Conservation (phyloP, 78 protist species). For the Isochrysis galbana region DNA sequence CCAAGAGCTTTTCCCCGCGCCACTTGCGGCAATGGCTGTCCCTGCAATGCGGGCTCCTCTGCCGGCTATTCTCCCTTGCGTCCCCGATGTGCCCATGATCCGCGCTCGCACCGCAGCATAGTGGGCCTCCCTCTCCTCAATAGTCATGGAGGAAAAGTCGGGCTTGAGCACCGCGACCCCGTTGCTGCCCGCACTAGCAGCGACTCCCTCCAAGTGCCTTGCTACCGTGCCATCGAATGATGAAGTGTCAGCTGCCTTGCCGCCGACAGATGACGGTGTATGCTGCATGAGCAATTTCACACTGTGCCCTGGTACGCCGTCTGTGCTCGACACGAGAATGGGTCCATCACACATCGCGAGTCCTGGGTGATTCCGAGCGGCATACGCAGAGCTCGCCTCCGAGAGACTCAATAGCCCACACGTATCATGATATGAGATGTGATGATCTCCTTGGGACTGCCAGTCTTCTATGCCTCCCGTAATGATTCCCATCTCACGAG, state of each 20-base stretch:
- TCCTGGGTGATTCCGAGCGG: not conserved
- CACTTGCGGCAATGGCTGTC: too few species aligned
- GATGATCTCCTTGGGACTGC: not conserved
- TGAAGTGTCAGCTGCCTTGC: not conserved
- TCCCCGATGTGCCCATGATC: not conserved
- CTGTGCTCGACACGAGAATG: too few species aligned
- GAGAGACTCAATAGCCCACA: too few species aligned
- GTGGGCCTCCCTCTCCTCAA: not conserved
- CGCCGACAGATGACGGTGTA: not conserved
- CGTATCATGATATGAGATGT: too few species aligned
- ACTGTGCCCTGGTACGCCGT: not conserved
- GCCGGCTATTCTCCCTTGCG: not conserved
- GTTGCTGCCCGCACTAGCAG: not conserved
- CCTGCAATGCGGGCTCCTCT: too few species aligned
- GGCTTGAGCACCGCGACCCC: not conserved
- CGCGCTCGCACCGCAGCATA: not conserved
- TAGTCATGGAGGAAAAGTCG: not conserved
- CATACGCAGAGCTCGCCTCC: not conserved
- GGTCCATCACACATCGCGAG: too few species aligned
- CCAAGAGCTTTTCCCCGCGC: too few species aligned
- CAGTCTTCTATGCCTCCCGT: not conserved
- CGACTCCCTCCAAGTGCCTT: too few species aligned
- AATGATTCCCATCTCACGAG: not conserved
- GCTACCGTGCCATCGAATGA: not conserved
- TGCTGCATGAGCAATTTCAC: not conserved